Conservation (phyloP, 116 monocot species). For the Cymodocea nodosa region DNA sequence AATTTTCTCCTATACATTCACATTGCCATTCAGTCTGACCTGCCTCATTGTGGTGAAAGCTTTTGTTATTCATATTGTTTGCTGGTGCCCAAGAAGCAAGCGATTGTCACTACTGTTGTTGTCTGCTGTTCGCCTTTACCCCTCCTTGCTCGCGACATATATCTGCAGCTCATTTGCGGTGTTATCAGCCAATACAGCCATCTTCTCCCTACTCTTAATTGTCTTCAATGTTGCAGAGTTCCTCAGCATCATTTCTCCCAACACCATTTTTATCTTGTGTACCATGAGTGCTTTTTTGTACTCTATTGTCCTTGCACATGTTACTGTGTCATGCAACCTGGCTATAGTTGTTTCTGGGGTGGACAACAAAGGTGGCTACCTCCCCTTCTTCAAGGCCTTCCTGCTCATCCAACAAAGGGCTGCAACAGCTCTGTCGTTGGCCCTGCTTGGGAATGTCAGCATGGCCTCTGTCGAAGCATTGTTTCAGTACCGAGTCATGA, state of each 20-base stretch:
- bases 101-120: background rate
- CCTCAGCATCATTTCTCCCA: slow-evolving; percentile 16
- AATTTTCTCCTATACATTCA: slow-evolving; percentile 26
- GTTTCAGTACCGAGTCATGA: slow-evolving; percentile 58
- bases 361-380: slow-evolving; percentile 31
- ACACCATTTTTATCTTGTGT: slow-evolving; percentile 13
- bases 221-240: slow-evolving; percentile 31
- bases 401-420: slow-evolving; percentile 35
- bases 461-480: slow-evolving; percentile 41
- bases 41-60: slow-evolving; percentile 54
- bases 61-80: slow-evolving; percentile 19
- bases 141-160: slow-evolving; percentile 3
- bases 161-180: slow-evolving; percentile 39
- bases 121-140: background rate
- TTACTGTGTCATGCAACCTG: slow-evolving; percentile 45
- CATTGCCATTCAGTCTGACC: slow-evolving; percentile 56
- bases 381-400: slow-evolving; percentile 38
- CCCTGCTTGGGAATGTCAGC: slow-evolving; percentile 39
- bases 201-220: slow-evolving; percentile 39
- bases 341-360: slow-evolving; percentile 37
- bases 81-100: background rate
- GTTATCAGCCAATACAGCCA: slow-evolving; percentile 42
- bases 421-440: slow-evolving; percentile 33
- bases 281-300: slow-evolving; percentile 36
- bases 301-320: slow-evolving; percentile 39